Evolutionary conservation across 345 rosid species (phyloP).

Genomic region (Euclidium syriacum): DNA sequence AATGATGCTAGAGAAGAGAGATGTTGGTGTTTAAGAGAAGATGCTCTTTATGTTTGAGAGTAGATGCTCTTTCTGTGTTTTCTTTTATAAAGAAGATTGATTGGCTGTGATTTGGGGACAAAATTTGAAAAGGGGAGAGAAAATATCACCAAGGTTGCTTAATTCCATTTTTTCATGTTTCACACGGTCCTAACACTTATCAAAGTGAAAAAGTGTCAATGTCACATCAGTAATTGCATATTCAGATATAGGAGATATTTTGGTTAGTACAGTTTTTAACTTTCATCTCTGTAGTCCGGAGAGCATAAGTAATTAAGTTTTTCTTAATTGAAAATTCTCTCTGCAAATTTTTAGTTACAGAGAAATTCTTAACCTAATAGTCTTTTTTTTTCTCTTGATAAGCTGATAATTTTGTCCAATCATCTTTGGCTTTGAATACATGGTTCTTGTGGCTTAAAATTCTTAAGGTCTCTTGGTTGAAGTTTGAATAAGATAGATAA

Average conservation of each 20-base stretch:
- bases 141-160: constrained; percentile 18
- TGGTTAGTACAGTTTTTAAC: background rate
- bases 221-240: constrained; percentile 18
- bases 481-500: too few species aligned
- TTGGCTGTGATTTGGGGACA: constrained; percentile 41
- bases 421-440: too few species aligned
- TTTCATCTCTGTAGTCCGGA: constrained; percentile 1
- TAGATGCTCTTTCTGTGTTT: constrained; percentile 26
- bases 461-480: too few species aligned
- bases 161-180: constrained; percentile 13
- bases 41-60: too few species aligned
- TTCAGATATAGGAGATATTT: constrained; percentile 9
- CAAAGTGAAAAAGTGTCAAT: constrained; percentile 14
- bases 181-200: constrained; percentile 16
- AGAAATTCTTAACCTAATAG: background rate
- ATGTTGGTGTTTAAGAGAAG: constrained; percentile 30
- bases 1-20: constrained; percentile 22
- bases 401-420: too few species aligned
- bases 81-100: constrained; percentile 46
- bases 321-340: constrained; percentile 5
- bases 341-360: constrained; percentile 4
- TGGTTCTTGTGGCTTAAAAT: too few species aligned
- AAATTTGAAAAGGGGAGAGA: constrained; percentile 33
- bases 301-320: background rate
- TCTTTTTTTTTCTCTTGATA: constrained; percentile 33